A percentile compares a stretch with the other conserved stretches of the same genome.
These are phyloP conservation scores for Phytophthora podocarpi DNA, from an alignment of 352 stramenopile species.

Conservation along the genomic window DNA sequence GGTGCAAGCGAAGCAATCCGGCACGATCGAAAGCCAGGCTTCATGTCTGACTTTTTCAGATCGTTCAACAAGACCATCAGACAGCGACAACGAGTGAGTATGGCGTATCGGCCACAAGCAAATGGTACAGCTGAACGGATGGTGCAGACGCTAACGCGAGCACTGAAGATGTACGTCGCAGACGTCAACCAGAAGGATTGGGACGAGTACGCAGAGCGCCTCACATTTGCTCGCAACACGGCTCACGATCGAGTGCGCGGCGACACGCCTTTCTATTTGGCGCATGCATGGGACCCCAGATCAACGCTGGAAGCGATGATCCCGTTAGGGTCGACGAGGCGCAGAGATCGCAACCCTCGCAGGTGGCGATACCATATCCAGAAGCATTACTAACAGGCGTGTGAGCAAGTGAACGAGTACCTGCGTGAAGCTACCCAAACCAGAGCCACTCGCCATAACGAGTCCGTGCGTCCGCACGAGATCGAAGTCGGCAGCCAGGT, in stretches of 20 bases:
- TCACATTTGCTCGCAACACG: conserved; percentile 1
- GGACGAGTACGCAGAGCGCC: conserved; percentile 9
- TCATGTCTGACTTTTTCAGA: conserved; percentile 8
- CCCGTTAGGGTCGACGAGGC: neutral
- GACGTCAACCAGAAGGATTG: conserved; percentile 7
- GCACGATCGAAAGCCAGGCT: neutral
- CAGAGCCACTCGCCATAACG: neutral
- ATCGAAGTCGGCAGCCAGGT: neutral
- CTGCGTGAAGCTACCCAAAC: neutral
- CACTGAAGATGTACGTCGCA: conserved; percentile 6
- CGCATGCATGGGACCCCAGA: conserved; percentile 1
- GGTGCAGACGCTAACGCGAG: neutral
- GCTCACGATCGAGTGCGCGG: neutral
- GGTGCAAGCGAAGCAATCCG: neutral
- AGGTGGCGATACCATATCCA: conserved; percentile 11
- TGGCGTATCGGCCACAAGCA: conserved; percentile 2
- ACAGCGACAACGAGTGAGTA: neutral
- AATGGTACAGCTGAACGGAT: neutral
- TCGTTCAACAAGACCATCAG: neutral
- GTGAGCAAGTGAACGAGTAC: neutral
- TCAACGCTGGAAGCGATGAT: conserved; percentile 15
- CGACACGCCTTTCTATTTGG: conserved; percentile 1
- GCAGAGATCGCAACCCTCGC: neutral
- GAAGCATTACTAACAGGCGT: neutral
- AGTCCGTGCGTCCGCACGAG: no score